Conservation (phyloP, 2,329 filamentous ascomycete species). For the Gyromitra esculenta region DNA sequence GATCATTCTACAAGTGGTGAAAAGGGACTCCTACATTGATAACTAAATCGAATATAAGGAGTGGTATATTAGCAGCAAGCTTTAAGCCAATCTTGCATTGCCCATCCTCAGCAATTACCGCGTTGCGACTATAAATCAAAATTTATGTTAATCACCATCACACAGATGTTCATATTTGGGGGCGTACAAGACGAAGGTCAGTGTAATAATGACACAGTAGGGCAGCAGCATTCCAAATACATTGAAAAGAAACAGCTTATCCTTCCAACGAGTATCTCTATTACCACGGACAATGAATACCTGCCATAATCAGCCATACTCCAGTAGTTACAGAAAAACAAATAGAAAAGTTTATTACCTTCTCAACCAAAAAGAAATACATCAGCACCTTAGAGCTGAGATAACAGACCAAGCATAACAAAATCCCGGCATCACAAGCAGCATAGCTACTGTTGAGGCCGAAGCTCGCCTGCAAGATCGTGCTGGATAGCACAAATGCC, state of each 20-base stretch:
- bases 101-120: conserved; percentile 65
- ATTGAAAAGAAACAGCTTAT: conserved; percentile 71
- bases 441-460: conserved; percentile 66
- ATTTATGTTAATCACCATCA: conserved; percentile 6
- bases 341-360: conserved; percentile 64
- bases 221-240: conserved; percentile 66
- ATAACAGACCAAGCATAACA: conserved; percentile 71
- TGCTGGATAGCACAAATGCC: conserved; percentile 69
- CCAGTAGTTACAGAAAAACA: neutral
- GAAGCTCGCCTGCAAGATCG: conserved; percentile 68
- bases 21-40: conserved; percentile 64
- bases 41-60: conserved; percentile 70
- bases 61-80: conserved; percentile 68
- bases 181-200: conserved; percentile 70
- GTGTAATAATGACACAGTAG: conserved; percentile 63
- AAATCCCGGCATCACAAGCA: conserved; percentile 69
- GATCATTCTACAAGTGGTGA: neutral
- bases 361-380: conserved; percentile 73
- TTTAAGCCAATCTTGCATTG: conserved; percentile 72
- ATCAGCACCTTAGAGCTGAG: conserved; percentile 73
- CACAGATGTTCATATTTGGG: neutral
- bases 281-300: conserved; percentile 68
- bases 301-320: conserved; percentile 9
- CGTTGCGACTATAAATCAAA: conserved; percentile 65
- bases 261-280: conserved; percentile 66